Percentiles rank a stretch among this genome's conserved stretches.
Evolutionary conservation across 257 asterid genomes (phyloP).

Genomic region (Coffea canephora): DNA sequence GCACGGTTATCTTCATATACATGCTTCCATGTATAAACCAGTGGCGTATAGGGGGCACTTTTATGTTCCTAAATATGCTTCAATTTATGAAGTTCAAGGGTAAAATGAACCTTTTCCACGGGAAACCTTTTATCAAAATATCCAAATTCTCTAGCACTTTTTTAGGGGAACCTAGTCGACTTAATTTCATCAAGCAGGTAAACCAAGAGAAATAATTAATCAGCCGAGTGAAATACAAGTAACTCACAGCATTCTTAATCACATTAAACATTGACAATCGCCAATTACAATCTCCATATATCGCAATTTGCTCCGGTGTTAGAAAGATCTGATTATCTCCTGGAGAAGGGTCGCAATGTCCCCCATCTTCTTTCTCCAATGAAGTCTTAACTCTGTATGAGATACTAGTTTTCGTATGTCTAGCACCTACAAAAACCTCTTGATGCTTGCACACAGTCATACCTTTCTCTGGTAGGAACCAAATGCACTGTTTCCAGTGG

Average conservation of each 20-base stretch:
- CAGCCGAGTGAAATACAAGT: slow-evolving; percentile 16
- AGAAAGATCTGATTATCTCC: slow-evolving; percentile 49
- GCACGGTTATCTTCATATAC: background rate
- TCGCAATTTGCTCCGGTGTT: slow-evolving; percentile 66
- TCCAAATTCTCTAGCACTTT: background rate
- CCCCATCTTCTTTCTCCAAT: slow-evolving; percentile 29
- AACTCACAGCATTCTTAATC: slow-evolving; percentile 62
- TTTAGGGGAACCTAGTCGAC: background rate
- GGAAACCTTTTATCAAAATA: background rate
- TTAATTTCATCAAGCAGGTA: background rate
- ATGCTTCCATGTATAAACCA: background rate
- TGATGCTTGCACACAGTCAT: slow-evolving; percentile 54
- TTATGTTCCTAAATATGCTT: background rate
- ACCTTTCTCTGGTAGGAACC: slow-evolving; percentile 66
- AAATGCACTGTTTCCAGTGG: slow-evolving; percentile 96
- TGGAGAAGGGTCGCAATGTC: slow-evolving; percentile 25
- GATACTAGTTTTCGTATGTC: slow-evolving; percentile 61
- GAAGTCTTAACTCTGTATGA: slow-evolving; percentile 51
- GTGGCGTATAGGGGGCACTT: background rate
- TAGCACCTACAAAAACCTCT: slow-evolving; percentile 53
- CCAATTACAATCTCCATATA: slow-evolving; percentile 72
- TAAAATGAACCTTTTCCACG: background rate
- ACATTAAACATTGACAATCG: slow-evolving; percentile 67
- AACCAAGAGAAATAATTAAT: background rate
- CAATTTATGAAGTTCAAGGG: background rate